Evolutionary conservation across 352 stramenopile genomes (phyloP).

Genomic region (Nothophytophthora sp.): DNA sequence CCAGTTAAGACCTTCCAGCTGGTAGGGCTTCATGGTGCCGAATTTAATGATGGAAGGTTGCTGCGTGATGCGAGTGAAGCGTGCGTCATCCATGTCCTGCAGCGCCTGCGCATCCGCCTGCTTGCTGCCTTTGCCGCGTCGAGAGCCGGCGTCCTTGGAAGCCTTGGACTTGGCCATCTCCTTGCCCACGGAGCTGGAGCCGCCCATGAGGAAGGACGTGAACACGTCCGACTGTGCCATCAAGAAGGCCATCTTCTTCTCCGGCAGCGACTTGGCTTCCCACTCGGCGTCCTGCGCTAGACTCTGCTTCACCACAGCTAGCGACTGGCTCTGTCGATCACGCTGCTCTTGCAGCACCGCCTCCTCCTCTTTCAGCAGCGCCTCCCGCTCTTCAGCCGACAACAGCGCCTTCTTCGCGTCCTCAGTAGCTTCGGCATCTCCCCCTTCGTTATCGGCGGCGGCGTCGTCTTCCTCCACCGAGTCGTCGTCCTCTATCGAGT

Average conservation of each 20-base stretch:
- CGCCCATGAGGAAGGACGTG: conserved; percentile 88
- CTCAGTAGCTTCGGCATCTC: conserved; percentile 17
- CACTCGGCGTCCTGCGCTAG: conserved; percentile 56
- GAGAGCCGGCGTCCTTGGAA: conserved; percentile 45
- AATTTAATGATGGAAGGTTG: conserved; percentile 86
- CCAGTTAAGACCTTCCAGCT: conserved; percentile 89
- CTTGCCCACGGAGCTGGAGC: conserved; percentile 71
- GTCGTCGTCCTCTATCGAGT: conserved; percentile 32
- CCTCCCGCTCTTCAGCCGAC: conserved; percentile 58
- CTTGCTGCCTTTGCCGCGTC: conserved; percentile 67
- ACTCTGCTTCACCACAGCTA: conserved; percentile 69
- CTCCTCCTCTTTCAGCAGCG: conserved; percentile 70
- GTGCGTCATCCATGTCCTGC: conserved; percentile 79
- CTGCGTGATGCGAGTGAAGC: conserved; percentile 81
- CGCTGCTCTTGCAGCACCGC: conserved; percentile 71
- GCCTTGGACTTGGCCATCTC: conserved; percentile 67
- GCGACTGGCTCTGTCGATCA: conserved; percentile 72
- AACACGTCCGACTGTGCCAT: conserved; percentile 91
- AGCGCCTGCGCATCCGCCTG: conserved; percentile 68
- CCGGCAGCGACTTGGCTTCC: conserved; percentile 41
- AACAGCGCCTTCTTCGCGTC: conserved; percentile 41
- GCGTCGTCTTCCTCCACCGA: conserved; percentile 29
- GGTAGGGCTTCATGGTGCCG: conserved; percentile 89
- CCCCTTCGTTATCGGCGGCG: conserved; percentile 7
- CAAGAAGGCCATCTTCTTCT: conserved; percentile 87